Conservation (phyloP, 75 land plant genomes). For the Chamaecyparis obtusa region DNA sequence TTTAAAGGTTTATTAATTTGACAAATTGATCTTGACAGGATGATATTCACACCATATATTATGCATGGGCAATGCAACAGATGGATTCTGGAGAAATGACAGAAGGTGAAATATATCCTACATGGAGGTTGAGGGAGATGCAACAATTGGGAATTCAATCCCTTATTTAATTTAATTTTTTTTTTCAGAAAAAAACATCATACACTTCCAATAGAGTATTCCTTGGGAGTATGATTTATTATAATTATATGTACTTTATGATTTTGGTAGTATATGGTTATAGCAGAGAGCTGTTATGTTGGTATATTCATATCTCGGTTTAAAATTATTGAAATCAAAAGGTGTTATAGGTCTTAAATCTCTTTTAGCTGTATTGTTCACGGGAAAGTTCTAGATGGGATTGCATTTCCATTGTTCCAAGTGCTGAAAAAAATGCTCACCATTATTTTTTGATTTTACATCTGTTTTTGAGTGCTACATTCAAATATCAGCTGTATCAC, state of each 20-base stretch:
- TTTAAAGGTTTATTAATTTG: neutral
- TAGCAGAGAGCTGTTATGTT: neutral
- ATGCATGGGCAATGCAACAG: slow-evolving; percentile 98
- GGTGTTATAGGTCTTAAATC: neutral
- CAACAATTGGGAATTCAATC: slow-evolving; percentile 82
- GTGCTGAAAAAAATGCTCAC: neutral
- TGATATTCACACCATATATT: slow-evolving; percentile 82
- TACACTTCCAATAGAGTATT: neutral
- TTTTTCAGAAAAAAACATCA: neutral
- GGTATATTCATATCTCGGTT: neutral
- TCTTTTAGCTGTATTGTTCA: neutral
- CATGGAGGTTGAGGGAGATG: slow-evolving; percentile 89
- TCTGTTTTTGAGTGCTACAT: neutral
- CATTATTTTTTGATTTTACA: neutral
- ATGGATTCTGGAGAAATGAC: slow-evolving; percentile 63
- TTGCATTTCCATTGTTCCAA: neutral
- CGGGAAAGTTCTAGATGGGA: neutral
- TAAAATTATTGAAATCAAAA: neutral
- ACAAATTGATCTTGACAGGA: slow-evolving; percentile 48
- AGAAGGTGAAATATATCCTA: slow-evolving; percentile 51
- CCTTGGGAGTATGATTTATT: neutral
- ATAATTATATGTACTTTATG: neutral
- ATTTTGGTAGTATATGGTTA: neutral
- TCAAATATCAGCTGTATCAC: neutral
- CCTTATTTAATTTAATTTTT: slow-evolving; percentile 43